These are phyloP conservation scores for Capsella bursapastoris DNA, from an alignment of 345 rosid species.

Conservation along the genomic window DNA sequence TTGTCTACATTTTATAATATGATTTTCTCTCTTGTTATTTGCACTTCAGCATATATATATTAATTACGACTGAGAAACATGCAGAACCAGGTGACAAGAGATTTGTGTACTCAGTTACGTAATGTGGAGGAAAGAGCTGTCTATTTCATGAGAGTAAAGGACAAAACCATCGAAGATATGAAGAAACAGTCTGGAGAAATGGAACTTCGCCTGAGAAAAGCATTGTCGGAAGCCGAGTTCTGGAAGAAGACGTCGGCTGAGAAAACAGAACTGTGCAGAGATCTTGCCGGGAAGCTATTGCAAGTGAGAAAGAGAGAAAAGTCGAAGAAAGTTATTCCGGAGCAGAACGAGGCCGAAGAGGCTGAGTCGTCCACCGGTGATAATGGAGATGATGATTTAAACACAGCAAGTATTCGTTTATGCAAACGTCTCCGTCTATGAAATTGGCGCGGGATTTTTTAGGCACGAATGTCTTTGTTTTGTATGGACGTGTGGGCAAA, in stretches of 20 bases:
- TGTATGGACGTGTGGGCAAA: neutral
- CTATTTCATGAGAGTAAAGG: neutral
- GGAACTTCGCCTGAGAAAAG: neutral
- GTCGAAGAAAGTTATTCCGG: fast-evolving
- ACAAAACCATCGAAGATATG: constrained; percentile 13
- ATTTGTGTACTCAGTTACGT: neutral
- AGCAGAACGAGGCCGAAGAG: neutral
- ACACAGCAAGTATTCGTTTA: neutral
- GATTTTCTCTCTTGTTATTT: neutral
- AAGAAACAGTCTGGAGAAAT: neutral
- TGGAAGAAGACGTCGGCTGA: neutral
- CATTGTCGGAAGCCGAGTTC: neutral
- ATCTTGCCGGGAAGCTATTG: neutral
- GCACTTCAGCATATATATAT: neutral
- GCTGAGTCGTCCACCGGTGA: constrained; percentile 27
- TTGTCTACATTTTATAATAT: neutral
- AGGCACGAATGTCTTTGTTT: neutral
- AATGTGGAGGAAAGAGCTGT: neutral
- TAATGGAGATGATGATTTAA: neutral
- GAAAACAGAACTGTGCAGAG: neutral
- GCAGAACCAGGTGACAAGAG: neutral
- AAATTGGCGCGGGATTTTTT: neutral
- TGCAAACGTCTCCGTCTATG: constrained; percentile 28
- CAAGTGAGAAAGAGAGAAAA: neutral
- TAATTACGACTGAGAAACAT: neutral